Base-by-base conservation (phyloP, 1,284 basidiomycete species). In the Puccinia polysora region DNA sequence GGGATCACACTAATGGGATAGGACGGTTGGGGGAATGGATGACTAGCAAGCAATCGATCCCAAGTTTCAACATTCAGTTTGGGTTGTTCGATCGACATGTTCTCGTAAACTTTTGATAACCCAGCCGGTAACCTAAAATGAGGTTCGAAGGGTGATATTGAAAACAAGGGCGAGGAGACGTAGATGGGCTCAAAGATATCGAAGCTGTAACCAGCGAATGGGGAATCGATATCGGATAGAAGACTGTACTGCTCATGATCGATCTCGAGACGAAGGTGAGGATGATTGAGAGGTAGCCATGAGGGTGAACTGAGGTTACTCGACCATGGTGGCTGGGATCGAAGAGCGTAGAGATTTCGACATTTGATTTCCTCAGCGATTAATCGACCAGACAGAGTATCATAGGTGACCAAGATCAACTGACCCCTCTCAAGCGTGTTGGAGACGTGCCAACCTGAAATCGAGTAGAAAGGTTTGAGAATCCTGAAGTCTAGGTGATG, bases 321-420 rank as follows among this genome's bases (percentile, higher is more conserved):
- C 34, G 18, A 36, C 32, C 36, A n/a, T n/a, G 56, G 56, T 25
- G 56, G 5, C 28, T 58, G 34, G 56, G 56, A 23, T 2, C 20
- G 56, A 2, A 38, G 56, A 40, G 56, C 36, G 34, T 58, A 58
- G 14, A 58, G 34, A 34, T 65, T 65, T 14, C 23, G 45, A 18
- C 47, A 52, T 47, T 65, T 65, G 47, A 65, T 65, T 30, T 65
- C 62, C 50, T 65, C 62, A 14, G 47, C 62, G 25, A 50, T 15
- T 7, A 65, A 36, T 52, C 50, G 30, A 10, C 62, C 45, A 36
- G 45, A 50, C 20, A 34, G 38, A n/a, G 62, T 49, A 52, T 65
- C 62, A 49, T 50, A 65, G 40, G 45, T 65, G 47, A 65, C 62
- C 23, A 65, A 34, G 45, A 65, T 65, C 10, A 65, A 47, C 50